Conservation (phyloP, 2,329 filamentous ascomycete species). For the Apiospora arundinis region DNA sequence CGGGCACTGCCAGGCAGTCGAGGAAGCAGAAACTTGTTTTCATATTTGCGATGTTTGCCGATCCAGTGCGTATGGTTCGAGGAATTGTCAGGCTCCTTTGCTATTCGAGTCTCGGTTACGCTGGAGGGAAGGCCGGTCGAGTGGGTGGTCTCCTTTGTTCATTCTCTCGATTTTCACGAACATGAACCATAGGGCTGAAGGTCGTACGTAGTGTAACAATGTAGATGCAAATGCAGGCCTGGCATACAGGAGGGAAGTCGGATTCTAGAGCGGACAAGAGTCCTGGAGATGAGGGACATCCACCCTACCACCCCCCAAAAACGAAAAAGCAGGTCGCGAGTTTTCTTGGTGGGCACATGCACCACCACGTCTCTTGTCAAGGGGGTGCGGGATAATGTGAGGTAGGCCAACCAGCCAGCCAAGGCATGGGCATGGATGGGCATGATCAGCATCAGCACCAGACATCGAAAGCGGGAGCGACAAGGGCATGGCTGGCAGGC, state of each 20-base stretch:
- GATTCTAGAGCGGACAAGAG: neutral
- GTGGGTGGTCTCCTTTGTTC: conserved; percentile 4
- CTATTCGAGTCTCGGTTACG: neutral
- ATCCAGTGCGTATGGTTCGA: neutral
- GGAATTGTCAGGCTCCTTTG: neutral
- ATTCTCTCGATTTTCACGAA: neutral
- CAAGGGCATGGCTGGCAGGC: neutral
- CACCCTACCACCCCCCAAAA: neutral
- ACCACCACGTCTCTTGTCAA: neutral
- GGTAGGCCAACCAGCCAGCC: conserved; percentile 1
- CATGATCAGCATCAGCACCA: conserved; percentile 6
- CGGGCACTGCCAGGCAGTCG: neutral
- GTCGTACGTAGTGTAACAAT: conserved; percentile 12
- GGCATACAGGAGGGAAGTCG: neutral
- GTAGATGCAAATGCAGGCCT: conserved; percentile 9
- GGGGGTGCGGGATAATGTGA: conserved; percentile 7
- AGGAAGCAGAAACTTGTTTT: too few relatives aligned
- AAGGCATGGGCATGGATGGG: neutral
- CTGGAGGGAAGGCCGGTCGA: neutral
- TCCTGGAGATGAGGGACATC: neutral
- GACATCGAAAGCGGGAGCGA: neutral
- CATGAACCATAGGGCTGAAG: conserved; percentile 16
- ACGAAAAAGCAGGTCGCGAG: neutral
- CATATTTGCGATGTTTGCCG: neutral
- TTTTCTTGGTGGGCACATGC: neutral